Base-by-base conservation (phyloP, 2,329 filamentous ascomycete genomes). In the Canariomyces notabilis region DNA sequence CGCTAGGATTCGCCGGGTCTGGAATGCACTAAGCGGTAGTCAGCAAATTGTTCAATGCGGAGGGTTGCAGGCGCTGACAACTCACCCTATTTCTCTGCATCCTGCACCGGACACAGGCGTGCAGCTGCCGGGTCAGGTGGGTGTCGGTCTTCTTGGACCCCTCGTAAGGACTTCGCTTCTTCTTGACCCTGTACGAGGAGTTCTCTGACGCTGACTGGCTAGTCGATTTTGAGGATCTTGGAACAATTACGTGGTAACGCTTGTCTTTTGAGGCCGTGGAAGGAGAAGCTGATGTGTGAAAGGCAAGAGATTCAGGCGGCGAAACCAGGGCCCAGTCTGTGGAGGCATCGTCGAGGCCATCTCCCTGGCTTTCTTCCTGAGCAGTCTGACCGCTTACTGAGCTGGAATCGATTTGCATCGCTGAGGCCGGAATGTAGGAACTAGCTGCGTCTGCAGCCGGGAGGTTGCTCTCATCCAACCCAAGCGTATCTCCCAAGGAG, bases 81-180 rank as follows among this genome's bases (percentile, higher is more conserved):
- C 51, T 40, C 34, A 57, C 57, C 37, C 56, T 53, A 37, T 58
- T 57, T 32, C 57, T 51, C 29, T 58, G 56, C 49, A 59, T 57
- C 15, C 57, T 46, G 43, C 56, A 58, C 31, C 56, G 44, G 9
- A 59, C 57, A 22, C 57, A 58, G 3, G 57, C 55, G 33, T 57
- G 53, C 12, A 56, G 45, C 38, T 52, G 49, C 4, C 56, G 54
- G 2, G 56, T 59, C 6, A 59, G 48, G 21, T 57, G 53, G 2
- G 57, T 59, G 20, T 57, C 57, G 9, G 43, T 40, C 31, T 52
- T 54, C 41, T 57, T 54, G 8, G 47, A 33, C 1, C 48, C 48
- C 7, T 55, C 47, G 18, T 57, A 58, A 4, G 48, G 48, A 26
- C 54, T 50, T 23, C 57, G 50, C 49, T 54, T 57, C 43, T 59